Percentiles rank a stretch among this genome's conserved stretches.
Conservation (phyloP, 176 grass and related monocot genomes). For the Carex littledalei region DNA sequence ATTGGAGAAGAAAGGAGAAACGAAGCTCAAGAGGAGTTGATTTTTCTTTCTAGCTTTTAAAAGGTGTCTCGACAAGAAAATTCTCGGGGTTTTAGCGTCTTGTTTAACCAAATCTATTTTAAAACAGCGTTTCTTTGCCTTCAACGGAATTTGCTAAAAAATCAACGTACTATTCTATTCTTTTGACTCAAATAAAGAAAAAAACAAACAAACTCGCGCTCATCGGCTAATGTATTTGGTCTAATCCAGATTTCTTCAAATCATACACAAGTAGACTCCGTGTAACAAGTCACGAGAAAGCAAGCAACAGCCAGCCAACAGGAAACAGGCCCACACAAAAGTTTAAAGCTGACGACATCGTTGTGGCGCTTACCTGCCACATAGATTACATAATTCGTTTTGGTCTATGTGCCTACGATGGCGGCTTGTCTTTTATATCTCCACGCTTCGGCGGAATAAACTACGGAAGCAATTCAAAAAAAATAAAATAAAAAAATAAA, state of each 20-base stretch:
- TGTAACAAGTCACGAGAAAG: neutral
- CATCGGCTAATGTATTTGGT: no score
- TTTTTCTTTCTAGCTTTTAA: constrained; percentile 3
- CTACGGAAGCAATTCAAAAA: neutral
- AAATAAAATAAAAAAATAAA: no score
- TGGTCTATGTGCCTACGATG: neutral
- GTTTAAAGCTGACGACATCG: neutral
- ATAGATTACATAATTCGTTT: neutral
- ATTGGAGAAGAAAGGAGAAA: constrained; percentile 2
- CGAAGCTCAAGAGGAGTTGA: neutral
- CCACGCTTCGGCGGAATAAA: neutral
- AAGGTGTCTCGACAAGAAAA: neutral
- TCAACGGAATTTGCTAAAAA: constrained; percentile 1
- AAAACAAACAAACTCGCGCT: neutral
- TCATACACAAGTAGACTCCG: neutral
- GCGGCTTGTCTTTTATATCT: neutral
- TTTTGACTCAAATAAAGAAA: constrained; percentile 14
- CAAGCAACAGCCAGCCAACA: neutral
- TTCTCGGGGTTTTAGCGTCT: neutral
- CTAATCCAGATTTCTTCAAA: neutral
- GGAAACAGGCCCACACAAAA: neutral
- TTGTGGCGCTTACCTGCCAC: neutral
- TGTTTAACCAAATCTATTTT: constrained; percentile 5
- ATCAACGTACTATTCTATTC: neutral
- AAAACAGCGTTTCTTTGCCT: constrained; percentile 2